A percentile compares a stretch with the other conserved stretches of the same genome.
phyloP scores from a whole-genome alignment of 2,329 filamentous ascomycete species.

The Diaporthe nobilis region DNA sequence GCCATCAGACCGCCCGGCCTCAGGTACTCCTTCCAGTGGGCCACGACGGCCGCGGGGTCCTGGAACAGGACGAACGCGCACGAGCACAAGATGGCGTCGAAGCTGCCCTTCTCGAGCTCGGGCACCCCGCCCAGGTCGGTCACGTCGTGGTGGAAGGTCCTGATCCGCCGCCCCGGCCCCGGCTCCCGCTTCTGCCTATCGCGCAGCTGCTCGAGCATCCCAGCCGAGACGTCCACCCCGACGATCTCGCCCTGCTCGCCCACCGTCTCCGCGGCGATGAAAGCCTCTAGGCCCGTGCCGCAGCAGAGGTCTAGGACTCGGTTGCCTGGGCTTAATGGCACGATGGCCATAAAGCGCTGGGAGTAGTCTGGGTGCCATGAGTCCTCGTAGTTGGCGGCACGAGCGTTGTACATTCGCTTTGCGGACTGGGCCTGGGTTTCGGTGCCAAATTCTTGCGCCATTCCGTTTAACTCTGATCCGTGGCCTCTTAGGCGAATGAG shows the following conservation, averaged over 20 bases:
- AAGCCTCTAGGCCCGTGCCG: slow-evolving; percentile 53
- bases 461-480: background rate
- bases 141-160: slow-evolving; percentile 49
- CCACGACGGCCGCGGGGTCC: slow-evolving; percentile 46
- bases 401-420: slow-evolving; percentile 50
- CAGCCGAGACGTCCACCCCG: slow-evolving; percentile 50
- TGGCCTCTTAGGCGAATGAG: background rate
- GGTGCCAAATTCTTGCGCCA: slow-evolving; percentile 36
- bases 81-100: slow-evolving; percentile 53
- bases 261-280: slow-evolving; percentile 48
- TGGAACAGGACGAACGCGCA: slow-evolving; percentile 53
- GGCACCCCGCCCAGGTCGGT: slow-evolving; percentile 45
- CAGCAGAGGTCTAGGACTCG: slow-evolving; percentile 52
- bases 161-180: slow-evolving; percentile 43
- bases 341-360: slow-evolving; percentile 49
- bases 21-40: slow-evolving; percentile 50
- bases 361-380: slow-evolving; percentile 53
- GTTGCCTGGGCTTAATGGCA: slow-evolving; percentile 46
- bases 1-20: slow-evolving; percentile 48
- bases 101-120: slow-evolving; percentile 44
- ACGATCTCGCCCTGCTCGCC: slow-evolving; percentile 48
- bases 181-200: slow-evolving; percentile 44
- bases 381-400: slow-evolving; percentile 51
- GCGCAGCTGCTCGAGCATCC: slow-evolving; percentile 51
- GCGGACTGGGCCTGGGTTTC: slow-evolving; percentile 45